Percentiles rank a stretch among this genome's conserved stretches.
These are phyloP conservation scores for Acrodontium crateriforme DNA, from an alignment of 2,329 filamentous ascomycete species.

Conservation along the genomic window DNA sequence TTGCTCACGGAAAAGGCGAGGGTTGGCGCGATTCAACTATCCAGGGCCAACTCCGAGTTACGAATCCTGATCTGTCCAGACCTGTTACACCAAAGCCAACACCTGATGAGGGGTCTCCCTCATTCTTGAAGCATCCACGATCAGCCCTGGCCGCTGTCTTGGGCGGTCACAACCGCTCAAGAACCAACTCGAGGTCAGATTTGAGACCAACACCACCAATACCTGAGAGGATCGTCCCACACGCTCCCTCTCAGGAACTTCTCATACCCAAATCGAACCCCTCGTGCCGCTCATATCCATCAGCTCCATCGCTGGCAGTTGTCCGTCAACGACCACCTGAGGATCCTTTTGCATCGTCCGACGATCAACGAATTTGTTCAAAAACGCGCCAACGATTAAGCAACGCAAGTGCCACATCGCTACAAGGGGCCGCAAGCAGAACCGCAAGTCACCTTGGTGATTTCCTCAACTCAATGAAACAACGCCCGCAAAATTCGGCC, in stretches of 20 bases:
- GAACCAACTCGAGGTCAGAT: constrained; percentile 5
- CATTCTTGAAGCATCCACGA: constrained; percentile 13
- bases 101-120: constrained; percentile 6
- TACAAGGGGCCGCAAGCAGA: too few relatives aligned
- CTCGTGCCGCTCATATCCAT: constrained; percentile 14
- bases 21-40: constrained; percentile 18
- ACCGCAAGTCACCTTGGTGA: too few relatives aligned
- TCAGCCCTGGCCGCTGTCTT: constrained; percentile 8
- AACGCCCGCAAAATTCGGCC: too few relatives aligned
- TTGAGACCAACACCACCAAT: constrained; percentile 3
- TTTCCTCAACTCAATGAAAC: too few relatives aligned
- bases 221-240: constrained; percentile 10
- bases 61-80: constrained; percentile 19
- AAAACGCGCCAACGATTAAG: too few relatives aligned
- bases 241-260: constrained; percentile 12
- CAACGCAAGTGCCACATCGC: too few relatives aligned
- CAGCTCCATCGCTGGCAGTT: constrained; percentile 9
- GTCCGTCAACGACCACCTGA: constrained; percentile 13
- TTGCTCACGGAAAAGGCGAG: constrained; percentile 18
- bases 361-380: too few relatives aligned
- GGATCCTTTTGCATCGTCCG: too few relatives aligned
- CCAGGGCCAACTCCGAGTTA: constrained; percentile 17
- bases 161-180: constrained; percentile 5
- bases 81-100: constrained; percentile 11
- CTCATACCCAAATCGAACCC: constrained; percentile 8